Conservation (phyloP, 192 early-diverging fungal genomes). For the Backusella mclennaniae region DNA sequence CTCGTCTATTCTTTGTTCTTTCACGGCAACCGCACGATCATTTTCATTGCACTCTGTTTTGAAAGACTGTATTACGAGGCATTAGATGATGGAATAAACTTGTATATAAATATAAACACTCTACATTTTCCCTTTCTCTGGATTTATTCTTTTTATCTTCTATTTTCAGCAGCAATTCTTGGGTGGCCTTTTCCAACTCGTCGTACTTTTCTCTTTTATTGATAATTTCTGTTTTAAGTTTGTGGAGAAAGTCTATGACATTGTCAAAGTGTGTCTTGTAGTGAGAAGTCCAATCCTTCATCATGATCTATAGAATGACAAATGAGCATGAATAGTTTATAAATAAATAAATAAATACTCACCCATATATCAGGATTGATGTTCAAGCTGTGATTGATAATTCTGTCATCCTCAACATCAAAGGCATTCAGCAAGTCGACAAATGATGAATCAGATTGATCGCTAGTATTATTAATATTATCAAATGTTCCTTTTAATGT, state of each 20-base stretch:
- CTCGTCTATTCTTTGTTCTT: not conserved
- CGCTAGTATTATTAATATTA: too few relatives aligned
- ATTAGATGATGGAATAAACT: not conserved
- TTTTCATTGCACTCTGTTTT: not conserved
- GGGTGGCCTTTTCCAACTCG: not conserved
- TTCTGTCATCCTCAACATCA: not conserved
- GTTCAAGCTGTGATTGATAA: not conserved
- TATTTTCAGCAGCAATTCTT: not conserved
- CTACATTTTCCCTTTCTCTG: not conserved
- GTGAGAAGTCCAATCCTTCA: not conserved
- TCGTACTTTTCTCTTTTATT: not conserved
- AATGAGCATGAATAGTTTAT: not conserved
- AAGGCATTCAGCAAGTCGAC: not conserved
- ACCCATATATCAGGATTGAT: not conserved
- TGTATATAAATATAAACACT: not conserved
- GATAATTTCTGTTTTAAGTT: not conserved
- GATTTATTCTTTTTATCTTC: not conserved
- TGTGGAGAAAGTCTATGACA: not conserved
- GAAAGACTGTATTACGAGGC: not conserved
- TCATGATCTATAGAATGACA: not conserved
- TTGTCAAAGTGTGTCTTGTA: not conserved
- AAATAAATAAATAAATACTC: not conserved
- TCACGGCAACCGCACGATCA: not conserved
- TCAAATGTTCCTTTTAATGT: not conserved
- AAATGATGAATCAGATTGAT: not conserved